Base-by-base conservation (phyloP, 2,329 filamentous ascomycete species). In the Alternaria viburni region DNA sequence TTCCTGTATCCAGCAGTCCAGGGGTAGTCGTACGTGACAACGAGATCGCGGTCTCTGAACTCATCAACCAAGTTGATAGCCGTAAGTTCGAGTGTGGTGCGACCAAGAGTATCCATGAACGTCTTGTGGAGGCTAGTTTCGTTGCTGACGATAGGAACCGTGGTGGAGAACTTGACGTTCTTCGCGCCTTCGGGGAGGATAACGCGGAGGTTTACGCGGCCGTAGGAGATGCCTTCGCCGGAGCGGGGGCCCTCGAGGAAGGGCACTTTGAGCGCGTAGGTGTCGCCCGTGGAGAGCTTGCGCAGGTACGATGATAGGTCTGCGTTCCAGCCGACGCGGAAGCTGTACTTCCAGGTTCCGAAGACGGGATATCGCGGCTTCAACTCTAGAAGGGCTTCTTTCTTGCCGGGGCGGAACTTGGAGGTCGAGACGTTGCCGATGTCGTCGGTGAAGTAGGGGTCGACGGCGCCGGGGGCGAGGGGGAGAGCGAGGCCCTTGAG, bases 341-440 rank as follows among this genome's bases (percentile, higher is more conserved):
- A 99, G 69, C 92, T 96, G 82, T 97, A 98, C 81, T 97, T 97
- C 96, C 96, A 99, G 64, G 93, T 93, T 64, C 96, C 96, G 74
- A 97, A 99, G 23, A 99, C 81, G n/a, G 96, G 96, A 81, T 97
- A 99, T 56, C 96, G 89, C 19, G 96, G 96, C 85, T 94, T 96
- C 67, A 97, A 86, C 81, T 97, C 94, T 26, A 99, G 87, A 45
- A 91, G 83, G n/a, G 92, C 91, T 80, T 95, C 92, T 21, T 91
- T 89, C 77, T 86, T 88, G 78, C 88, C 92, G 70, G 86, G 89
- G 66, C 94, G 88, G 86, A 97, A 99, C 66, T 88, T 88, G 59
- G 93, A 97, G 1, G 96, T 99, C 26, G 94, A 97, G 28, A 99
- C 93, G 77, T 99, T 99, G 70, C 96, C 96, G 75, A 99, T 97